These are phyloP conservation scores for Malbranchea zuffiana DNA, from an alignment of 2,329 filamentous ascomycete genomes.

Conservation along the genomic window DNA sequence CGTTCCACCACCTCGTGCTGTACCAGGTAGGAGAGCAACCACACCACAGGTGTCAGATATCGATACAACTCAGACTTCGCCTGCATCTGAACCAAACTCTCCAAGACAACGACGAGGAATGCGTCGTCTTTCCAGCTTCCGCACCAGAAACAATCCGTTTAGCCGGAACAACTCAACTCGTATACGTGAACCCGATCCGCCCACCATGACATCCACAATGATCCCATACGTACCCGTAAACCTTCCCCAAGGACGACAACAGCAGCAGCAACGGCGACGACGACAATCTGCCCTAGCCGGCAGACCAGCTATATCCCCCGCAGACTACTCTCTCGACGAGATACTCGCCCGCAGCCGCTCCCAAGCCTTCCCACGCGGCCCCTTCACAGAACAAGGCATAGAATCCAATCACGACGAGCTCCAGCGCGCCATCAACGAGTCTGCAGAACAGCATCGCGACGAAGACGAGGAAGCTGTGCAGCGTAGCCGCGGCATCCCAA, in stretches of 20 bases:
- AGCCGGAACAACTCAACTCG: too few species aligned
- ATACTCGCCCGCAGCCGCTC: constrained; percentile 11
- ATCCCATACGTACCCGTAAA: too few species aligned
- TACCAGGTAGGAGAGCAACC: too few species aligned
- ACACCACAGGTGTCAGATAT: too few species aligned
- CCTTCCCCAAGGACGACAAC: too few species aligned
- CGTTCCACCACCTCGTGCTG: too few species aligned
- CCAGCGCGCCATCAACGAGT: constrained; percentile 15
- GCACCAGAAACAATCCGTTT: too few species aligned
- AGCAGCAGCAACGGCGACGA: background rate
- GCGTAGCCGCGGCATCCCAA: constrained; percentile 14
- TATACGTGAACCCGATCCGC: too few species aligned
- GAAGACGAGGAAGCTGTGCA: constrained; percentile 16
- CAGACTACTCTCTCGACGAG: constrained; percentile 10
- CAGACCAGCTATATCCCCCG: background rate
- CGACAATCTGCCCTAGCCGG: background rate
- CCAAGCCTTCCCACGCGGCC: constrained; percentile 9
- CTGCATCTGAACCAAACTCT: background rate
- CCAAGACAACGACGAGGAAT: background rate
- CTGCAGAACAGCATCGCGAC: constrained; percentile 13
- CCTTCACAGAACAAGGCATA: constrained; percentile 3
- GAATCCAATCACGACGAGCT: constrained; percentile 11
- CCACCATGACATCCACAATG: too few species aligned
- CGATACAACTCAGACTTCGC: too few species aligned
- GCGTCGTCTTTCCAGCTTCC: too few species aligned